Evolutionary conservation across 164 flowering plant genomes (phyloP), one percentile per base, ranked within the genome.

Genomic region (Hamamelis virginiana): DNA sequence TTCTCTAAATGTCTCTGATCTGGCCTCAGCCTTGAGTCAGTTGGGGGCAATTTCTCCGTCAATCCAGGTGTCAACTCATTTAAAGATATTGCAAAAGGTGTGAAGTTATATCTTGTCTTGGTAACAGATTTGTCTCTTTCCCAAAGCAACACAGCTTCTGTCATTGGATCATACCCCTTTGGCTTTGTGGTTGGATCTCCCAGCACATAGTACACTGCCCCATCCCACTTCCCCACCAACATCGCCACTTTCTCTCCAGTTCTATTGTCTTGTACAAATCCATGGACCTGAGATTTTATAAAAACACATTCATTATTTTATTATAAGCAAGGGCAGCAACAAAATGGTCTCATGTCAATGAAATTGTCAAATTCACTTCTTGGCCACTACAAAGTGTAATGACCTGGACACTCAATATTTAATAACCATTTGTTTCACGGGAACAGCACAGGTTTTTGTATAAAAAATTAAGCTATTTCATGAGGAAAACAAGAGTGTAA

Each of bases 191-290:
- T 83, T 27, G 94, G 96, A 86, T 96, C 99, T 72, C 99, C 99
- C 50, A 90, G 75, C 61, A 96, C 98, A 86, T 92, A 96, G 77
- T 93, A 93, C 92, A 96, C 83, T 63, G 98, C 98, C 69, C 91
- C 99, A 75, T 96, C 99, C 99, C 98, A 96, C 83, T 96, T 96
- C 9, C 99, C 99, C 51, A 96, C 41, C 74, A 96, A 69, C 89
- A 91, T 87, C 23, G 99, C 99, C 13, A 92, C 97, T 82, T 91
- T 93, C 69, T 87, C 82, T 62, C 99, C 99, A 61, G 95, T 93
- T 78, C 84, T 83, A 62, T 95, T 95, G 78, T 95, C 98, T 85
- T 92, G 99, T 69, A 95, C 97, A 79, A 95, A 87, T 45, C 99
- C 99, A 72, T 95, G 99, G 53, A 95, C 97, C 97, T 95, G 83